Conservation (phyloP, 352 stramenopile species). For the Poterioochromonas sp. region DNA sequence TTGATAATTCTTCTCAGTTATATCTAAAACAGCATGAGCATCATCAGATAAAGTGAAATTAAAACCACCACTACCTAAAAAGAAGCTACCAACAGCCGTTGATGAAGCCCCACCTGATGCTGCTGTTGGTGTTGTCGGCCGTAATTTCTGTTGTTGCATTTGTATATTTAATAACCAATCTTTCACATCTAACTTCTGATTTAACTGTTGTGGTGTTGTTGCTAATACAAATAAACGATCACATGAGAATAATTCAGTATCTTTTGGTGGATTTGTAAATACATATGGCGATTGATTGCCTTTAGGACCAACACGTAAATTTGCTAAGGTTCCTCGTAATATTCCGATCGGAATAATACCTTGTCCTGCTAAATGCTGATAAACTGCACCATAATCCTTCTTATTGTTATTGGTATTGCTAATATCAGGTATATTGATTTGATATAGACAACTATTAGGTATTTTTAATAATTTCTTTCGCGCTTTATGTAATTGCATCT, state of each 20-base stretch:
- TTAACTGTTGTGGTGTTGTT: background rate
- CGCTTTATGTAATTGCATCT: no score
- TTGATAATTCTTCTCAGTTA: no score
- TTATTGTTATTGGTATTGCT: background rate
- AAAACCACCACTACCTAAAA: no score
- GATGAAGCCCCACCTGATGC: no score
- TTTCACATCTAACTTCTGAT: background rate
- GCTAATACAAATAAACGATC: constrained; percentile 27
- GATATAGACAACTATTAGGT: constrained; percentile 23
- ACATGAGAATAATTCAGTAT: constrained; percentile 1
- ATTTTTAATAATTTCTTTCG: background rate
- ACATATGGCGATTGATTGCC: constrained; percentile 4
- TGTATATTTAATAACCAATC: background rate
- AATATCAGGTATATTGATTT: constrained; percentile 25
- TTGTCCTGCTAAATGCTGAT: background rate
- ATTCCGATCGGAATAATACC: constrained; percentile 12
- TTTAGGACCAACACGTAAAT: background rate
- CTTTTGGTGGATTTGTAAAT: constrained; percentile 15
- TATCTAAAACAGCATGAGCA: no score
- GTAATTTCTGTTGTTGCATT: no score
- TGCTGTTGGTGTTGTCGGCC: no score
- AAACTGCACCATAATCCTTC: constrained; percentile 9
- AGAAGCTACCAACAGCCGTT: no score
- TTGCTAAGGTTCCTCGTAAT: background rate
- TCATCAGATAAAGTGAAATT: no score